A percentile compares a stretch with the other conserved stretches of the same genome.
Conservation (phyloP, 1,284 basidiomycete genomes). For the Boletus chippewaensis region DNA sequence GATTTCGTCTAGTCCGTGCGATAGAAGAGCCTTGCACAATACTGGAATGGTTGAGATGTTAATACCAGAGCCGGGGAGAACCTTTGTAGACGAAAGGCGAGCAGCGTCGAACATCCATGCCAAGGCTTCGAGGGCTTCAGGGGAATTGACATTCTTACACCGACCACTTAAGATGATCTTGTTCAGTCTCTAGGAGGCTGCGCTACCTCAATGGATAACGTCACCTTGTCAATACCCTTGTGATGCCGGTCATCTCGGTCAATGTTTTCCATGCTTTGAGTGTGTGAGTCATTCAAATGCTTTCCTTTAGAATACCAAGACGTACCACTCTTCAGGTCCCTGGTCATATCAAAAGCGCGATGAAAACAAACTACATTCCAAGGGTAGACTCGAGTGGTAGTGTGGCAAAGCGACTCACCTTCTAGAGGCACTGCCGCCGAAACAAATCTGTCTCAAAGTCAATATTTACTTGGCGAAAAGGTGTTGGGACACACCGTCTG, state of each 20-base stretch:
- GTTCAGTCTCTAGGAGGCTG: conserved; percentile 2
- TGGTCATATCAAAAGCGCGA: conserved; percentile 73
- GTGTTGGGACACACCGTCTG: conserved; percentile 37
- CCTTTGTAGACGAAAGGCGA: conserved; percentile 32
- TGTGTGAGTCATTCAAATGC: not conserved
- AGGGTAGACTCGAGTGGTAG: not conserved
- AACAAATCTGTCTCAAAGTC: conserved; percentile 41
- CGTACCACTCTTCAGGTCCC: conserved; percentile 48
- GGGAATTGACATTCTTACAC: conserved; percentile 32
- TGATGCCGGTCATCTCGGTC: conserved; percentile 52
- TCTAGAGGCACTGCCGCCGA: conserved; percentile 55
- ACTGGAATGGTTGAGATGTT: conserved; percentile 45
- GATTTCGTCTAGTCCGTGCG: conserved; percentile 54
- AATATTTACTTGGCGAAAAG: not conserved
- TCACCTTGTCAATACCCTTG: conserved; percentile 71
- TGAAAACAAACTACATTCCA: conserved; percentile 66
- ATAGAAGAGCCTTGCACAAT: conserved; percentile 45
- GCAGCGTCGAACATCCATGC: conserved; percentile 36
- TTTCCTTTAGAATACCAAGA: not conserved
- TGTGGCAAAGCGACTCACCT: conserved; percentile 37
- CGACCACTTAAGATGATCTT: conserved; percentile 42
- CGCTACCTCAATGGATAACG: not conserved
- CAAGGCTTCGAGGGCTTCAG: conserved; percentile 41
- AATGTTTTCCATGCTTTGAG: conserved; percentile 49
- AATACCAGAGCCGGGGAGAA: conserved; percentile 72